Percentiles rank a stretch among this genome's conserved stretches.
These are phyloP conservation scores for Pseudogymnoascus sp. DNA, from an alignment of 2,329 filamentous ascomycete genomes.

Conservation along the genomic window DNA sequence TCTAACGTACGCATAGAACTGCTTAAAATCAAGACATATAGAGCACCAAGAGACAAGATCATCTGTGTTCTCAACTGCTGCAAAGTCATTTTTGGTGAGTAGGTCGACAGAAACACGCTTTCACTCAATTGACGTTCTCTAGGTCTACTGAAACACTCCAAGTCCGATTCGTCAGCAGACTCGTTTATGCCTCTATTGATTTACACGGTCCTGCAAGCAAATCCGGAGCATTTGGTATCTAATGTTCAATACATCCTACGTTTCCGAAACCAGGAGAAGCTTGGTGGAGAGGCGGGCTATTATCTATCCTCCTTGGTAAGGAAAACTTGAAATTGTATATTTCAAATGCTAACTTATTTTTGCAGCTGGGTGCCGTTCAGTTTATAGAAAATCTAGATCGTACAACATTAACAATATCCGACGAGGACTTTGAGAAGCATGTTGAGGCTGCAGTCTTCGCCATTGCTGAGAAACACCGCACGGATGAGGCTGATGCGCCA, in stretches of 20 bases:
- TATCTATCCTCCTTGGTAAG: conserved; percentile 86
- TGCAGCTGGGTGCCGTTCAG: conserved; percentile 80
- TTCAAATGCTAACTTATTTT: conserved; percentile 14
- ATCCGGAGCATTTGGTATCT: conserved; percentile 89
- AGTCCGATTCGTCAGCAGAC: conserved; percentile 90
- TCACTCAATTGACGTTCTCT: conserved; percentile 15
- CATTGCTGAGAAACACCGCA: conserved; percentile 82
- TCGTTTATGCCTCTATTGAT: conserved; percentile 93
- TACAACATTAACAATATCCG: conserved; percentile 83
- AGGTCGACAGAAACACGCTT: not conserved
- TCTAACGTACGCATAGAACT: conserved; percentile 54
- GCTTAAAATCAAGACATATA: conserved; percentile 91
- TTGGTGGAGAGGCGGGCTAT: conserved; percentile 95
- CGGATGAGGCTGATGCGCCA: conserved; percentile 38
- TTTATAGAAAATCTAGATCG: conserved; percentile 96
- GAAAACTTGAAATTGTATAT: conserved; percentile 9
- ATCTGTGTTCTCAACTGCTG: conserved; percentile 98
- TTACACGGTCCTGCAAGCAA: conserved; percentile 89
- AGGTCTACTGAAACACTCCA: conserved; percentile 84
- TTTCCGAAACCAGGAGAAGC: conserved; percentile 94
- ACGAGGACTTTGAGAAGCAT: conserved; percentile 90
- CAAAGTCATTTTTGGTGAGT: conserved; percentile 92
- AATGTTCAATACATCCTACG: conserved; percentile 97
- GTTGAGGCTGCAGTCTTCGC: conserved; percentile 95
- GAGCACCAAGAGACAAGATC: conserved; percentile 95